Evolutionary conservation across 495 filamentous ascomycete genomes (phyloP).

Genomic region (Penicillium angulare): DNA sequence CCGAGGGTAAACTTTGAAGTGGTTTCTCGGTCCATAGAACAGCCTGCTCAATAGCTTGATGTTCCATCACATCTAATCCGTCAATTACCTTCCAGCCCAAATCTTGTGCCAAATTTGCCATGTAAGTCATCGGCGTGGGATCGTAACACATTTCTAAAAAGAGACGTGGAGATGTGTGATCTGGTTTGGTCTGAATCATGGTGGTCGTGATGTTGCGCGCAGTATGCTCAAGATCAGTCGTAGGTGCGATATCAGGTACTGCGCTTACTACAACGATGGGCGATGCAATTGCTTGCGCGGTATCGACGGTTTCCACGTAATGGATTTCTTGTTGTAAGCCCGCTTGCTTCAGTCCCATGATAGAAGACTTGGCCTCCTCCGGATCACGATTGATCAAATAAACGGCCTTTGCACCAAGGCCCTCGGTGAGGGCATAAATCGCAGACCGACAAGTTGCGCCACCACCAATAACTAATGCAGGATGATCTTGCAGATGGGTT

Average conservation of each 20-base stretch:
- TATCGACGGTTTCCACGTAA: neutral
- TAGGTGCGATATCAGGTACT: neutral
- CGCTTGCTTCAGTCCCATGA: neutral
- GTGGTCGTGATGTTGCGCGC: neutral
- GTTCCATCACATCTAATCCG: neutral
- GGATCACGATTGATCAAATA: constrained; percentile 1
- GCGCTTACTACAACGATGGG: neutral
- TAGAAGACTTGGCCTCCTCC: neutral
- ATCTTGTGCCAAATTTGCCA: neutral
- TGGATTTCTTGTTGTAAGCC: neutral
- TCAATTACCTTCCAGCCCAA: neutral
- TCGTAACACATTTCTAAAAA: constrained; percentile 1
- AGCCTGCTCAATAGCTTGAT: neutral
- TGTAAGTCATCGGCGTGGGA: neutral
- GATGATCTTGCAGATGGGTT: neutral
- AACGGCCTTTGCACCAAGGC: neutral
- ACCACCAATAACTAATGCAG: neutral
- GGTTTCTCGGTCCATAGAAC: neutral
- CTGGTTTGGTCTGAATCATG: neutral
- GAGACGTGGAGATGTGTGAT: neutral
- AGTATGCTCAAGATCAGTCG: neutral
- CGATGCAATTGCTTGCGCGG: neutral
- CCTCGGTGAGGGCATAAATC: neutral
- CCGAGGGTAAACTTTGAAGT: neutral
- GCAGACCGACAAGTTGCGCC: neutral